Conservation (phyloP, 1,139 yeast species). For the Suzukiozyma palmioleophila region DNA sequence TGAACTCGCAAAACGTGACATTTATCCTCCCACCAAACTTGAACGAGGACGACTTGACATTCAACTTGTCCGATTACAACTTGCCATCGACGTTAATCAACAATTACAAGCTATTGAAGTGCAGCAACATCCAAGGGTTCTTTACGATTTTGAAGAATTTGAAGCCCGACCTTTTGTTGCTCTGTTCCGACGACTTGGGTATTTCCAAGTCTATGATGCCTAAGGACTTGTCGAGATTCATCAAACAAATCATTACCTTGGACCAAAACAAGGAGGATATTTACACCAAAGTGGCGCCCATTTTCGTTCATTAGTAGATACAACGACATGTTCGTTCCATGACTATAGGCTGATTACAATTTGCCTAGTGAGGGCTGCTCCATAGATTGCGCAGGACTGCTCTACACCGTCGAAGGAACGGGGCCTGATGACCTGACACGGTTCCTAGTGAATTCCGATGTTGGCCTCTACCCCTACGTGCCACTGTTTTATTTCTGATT, state of each 20-base stretch:
- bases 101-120: constrained; percentile 40
- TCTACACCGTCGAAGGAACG: too few relatives aligned
- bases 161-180: constrained; percentile 39
- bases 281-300: constrained; percentile 21
- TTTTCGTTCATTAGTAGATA: constrained; percentile 11
- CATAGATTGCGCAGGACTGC: too few relatives aligned
- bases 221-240: constrained; percentile 38
- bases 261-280: constrained; percentile 32
- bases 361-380: too few relatives aligned
- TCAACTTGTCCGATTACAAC: constrained; percentile 14
- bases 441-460: too few relatives aligned
- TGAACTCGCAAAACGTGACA: constrained; percentile 38
- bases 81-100: constrained; percentile 18
- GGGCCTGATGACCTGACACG: too few relatives aligned
- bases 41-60: constrained; percentile 36
- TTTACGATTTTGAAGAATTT: constrained; percentile 38
- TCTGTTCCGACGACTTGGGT: constrained; percentile 45
- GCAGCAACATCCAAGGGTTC: constrained; percentile 42
- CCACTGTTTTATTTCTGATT: too few relatives aligned
- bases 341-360: background rate
- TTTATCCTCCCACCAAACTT: constrained; percentile 46
- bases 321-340: background rate
- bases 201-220: constrained; percentile 23
- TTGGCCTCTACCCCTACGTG: too few relatives aligned
- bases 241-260: constrained; percentile 33